Evolutionary conservation across 1,284 basidiomycete species (phyloP), one percentile per base, ranked within the genome.

Genomic region (Acaromyces ingoldii): DNA sequence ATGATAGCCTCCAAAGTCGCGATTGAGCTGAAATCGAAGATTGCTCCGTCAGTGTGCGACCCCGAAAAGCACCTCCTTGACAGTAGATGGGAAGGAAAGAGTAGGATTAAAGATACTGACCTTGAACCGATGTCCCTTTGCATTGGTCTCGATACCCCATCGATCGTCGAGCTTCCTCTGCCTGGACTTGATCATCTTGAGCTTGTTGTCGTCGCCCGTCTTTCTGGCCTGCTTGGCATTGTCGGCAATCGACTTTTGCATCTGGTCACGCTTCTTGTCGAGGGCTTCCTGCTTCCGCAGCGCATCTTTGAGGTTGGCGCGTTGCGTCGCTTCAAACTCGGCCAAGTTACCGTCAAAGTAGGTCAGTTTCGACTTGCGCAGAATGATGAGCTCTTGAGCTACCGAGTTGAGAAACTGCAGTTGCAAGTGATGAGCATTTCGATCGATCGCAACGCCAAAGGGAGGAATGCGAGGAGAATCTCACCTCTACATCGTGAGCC

Each of bases 351-450:
- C 85, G 39, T 81, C 79, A 69, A 84, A 85, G 61, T 85, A 84
- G 10, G 77, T 72, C 2, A 89, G 78, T 15, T 75, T 78, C 50
- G 80, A 77, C 51, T 84, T 78, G 21, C 83, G 81, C 33, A 88
- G 79, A 17, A 84, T 79, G 51, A 88, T 82, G 0, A 83, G 82
- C 65, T 87, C 84, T n/a, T 86, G 81, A 0, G 82, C 81, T 38
- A 86, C 79, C 21, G 78, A 76, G 63, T 86, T 82, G 19, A 85
- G 76, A 65, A 89, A 88, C 26, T 43, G 19, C 11, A 29, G 7
- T 7, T 25, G 26, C 1, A 10, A 28, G 11, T 6, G 6, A 28
- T 28, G 11, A 6, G 26, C 2, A 10, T 7, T 13, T 7, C 40
- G 9, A 24, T 24, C 10, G 21, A 28, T 9, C 11, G 15, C 40